phyloP scores from a whole-genome alignment of 331 rosid species.

The Cydonia oblonga region DNA sequence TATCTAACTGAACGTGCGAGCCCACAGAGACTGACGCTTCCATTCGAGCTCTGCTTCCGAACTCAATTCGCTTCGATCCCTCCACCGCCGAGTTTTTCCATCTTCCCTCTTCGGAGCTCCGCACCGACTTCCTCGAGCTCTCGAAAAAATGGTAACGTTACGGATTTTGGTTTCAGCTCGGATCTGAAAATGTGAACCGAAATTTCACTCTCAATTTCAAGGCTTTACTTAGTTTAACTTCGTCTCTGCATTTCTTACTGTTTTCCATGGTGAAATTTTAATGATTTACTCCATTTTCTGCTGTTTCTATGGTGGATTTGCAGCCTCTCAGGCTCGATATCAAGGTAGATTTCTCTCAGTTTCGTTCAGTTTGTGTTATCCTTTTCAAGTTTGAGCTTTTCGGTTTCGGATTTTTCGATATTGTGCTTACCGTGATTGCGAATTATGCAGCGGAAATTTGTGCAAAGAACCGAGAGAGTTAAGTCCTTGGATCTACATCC shows the following conservation, averaged over 20 bases:
- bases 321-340: constrained; percentile 2
- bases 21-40: not conserved
- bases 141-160: not conserved
- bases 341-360: constrained; percentile 12
- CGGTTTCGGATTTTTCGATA: not conserved
- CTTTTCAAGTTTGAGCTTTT: not conserved
- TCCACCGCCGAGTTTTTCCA: not conserved
- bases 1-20: not conserved
- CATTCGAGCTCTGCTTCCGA: not conserved
- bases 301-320: not conserved
- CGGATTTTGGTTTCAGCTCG: not conserved
- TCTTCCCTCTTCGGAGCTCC: not conserved
- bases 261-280: not conserved
- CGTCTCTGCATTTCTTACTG: not conserved
- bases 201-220: not conserved
- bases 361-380: not conserved
- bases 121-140: not conserved
- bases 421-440: not conserved
- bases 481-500: constrained; percentile 90
- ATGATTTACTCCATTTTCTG: constrained; percentile 3
- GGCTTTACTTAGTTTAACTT: not conserved
- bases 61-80: not conserved
- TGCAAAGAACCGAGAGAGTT: constrained; percentile 65
- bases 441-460: constrained; percentile 43
- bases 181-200: not conserved